Percentiles rank a stretch among this genome's conserved stretches.
Conservation (phyloP, 2,329 filamentous ascomycete species). For the Fusarium sp. region DNA sequence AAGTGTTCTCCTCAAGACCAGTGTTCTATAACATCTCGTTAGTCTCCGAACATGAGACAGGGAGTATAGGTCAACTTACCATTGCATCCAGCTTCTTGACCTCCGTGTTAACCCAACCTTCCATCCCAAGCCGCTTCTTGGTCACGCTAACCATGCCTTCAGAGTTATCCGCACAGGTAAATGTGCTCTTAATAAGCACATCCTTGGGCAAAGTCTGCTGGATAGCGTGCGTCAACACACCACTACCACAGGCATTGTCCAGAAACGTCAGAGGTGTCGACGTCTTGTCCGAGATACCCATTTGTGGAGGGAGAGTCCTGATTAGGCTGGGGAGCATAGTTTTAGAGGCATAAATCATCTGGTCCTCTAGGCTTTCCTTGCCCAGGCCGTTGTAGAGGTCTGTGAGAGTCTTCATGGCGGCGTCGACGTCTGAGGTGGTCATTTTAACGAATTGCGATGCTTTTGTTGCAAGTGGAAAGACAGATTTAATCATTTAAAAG, state of each 20-base stretch:
- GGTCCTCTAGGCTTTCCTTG: slow-evolving; percentile 27
- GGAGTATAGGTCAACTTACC: slow-evolving; percentile 49
- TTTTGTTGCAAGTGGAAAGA: neutral
- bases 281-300: slow-evolving; percentile 40
- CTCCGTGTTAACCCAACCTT: slow-evolving; percentile 64
- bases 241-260: slow-evolving; percentile 69
- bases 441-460: slow-evolving; percentile 13
- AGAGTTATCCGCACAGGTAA: slow-evolving; percentile 67
- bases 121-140: slow-evolving; percentile 55
- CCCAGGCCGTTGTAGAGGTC: slow-evolving; percentile 37
- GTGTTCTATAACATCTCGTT: slow-evolving; percentile 55
- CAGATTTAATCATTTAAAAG: slow-evolving; percentile 2
- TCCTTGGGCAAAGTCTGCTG: slow-evolving; percentile 57
- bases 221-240: slow-evolving; percentile 63
- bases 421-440: slow-evolving; percentile 8
- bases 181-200: slow-evolving; percentile 59
- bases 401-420: slow-evolving; percentile 30
- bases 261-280: slow-evolving; percentile 59
- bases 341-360: slow-evolving; percentile 40
- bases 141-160: slow-evolving; percentile 59
- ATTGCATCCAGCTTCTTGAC: slow-evolving; percentile 63
- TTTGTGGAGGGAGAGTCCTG: slow-evolving; percentile 44
- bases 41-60: neutral
- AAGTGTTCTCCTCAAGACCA: slow-evolving; percentile 56
- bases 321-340: slow-evolving; percentile 41